These are phyloP conservation scores for Phytophthora idaei DNA, from an alignment of 352 stramenopile species.

Conservation along the genomic window DNA sequence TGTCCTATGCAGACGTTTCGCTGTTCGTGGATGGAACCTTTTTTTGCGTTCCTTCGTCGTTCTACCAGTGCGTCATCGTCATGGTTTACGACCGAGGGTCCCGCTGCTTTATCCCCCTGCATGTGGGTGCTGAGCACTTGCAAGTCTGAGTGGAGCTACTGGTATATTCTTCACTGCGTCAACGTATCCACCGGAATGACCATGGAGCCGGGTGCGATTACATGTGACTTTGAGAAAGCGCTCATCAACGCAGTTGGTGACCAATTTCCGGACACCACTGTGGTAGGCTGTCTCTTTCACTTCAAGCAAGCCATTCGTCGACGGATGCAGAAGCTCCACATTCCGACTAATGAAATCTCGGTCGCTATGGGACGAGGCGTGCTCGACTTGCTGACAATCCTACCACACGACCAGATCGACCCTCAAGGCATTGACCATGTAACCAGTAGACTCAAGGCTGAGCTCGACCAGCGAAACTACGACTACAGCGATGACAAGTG, in stretches of 20 bases:
- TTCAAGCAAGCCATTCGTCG: slow-evolving; percentile 23
- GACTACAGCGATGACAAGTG: not conserved
- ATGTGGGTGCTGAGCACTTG: slow-evolving; percentile 9
- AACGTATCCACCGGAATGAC: slow-evolving; percentile 7
- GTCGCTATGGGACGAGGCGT: slow-evolving; percentile 4
- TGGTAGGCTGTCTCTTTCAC: slow-evolving; percentile 28
- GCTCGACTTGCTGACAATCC: slow-evolving; percentile 5
- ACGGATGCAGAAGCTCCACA: slow-evolving; percentile 15
- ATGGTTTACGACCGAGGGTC: slow-evolving; percentile 27
- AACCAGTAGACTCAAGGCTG: not conserved
- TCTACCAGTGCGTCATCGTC: slow-evolving; percentile 25
- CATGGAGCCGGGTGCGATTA: slow-evolving; percentile 1
- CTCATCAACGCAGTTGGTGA: slow-evolving; percentile 8
- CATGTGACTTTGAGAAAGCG: slow-evolving; percentile 22
- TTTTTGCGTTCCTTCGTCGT: slow-evolving; percentile 7
- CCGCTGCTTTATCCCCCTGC: slow-evolving; percentile 4
- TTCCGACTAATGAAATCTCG: slow-evolving; percentile 6
- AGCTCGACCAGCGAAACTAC: not conserved
- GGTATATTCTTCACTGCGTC: slow-evolving; percentile 11
- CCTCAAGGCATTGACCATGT: not conserved
- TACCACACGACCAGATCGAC: slow-evolving; percentile 4
- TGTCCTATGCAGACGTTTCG: not conserved
- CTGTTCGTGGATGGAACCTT: slow-evolving; percentile 41
- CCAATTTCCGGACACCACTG: slow-evolving; percentile 10
- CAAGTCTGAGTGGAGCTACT: slow-evolving; percentile 22